Evolutionary conservation across 176 grass and related monocot species (phyloP).

Genomic region (Cenchrus purpureus): DNA sequence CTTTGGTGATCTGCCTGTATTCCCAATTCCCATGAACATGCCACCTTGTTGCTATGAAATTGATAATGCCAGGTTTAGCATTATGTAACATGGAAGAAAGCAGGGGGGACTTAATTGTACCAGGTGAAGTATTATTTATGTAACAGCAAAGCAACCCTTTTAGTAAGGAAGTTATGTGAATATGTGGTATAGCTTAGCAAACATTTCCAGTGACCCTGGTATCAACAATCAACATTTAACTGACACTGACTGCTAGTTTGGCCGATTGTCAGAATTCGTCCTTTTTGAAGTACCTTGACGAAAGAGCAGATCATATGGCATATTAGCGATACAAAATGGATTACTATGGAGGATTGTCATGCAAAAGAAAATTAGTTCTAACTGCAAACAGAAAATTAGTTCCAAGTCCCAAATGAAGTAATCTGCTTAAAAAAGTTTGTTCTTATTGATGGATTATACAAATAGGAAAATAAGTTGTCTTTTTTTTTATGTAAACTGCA

Average conservation of each 20-base stretch:
- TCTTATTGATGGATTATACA: not conserved
- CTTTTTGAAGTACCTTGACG: not conserved
- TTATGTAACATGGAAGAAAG: not conserved
- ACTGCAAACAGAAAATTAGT: not conserved
- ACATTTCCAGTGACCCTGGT: not conserved
- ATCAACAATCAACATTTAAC: slow-evolving; percentile 6
- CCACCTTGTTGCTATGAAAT: not conserved
- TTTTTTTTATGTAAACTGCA: not conserved
- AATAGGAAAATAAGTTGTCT: too few relatives aligned
- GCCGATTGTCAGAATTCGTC: not conserved
- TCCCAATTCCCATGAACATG: not conserved
- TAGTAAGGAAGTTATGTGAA: not conserved
- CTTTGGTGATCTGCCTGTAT: not conserved
- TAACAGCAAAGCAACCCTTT: not conserved
- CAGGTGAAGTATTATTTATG: not conserved
- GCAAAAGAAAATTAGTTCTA: slow-evolving; percentile 1
- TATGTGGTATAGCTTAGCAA: not conserved
- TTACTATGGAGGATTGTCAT: not conserved
- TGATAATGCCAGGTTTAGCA: not conserved
- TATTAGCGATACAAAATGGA: slow-evolving; percentile 16
- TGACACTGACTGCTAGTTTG: slow-evolving; percentile 8
- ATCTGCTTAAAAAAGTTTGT: not conserved
- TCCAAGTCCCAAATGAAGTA: not conserved
- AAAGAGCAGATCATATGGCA: too few relatives aligned
- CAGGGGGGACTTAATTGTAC: not conserved